Evolutionary conservation across 1,284 basidiomycete species (phyloP), one percentile per base, ranked within the genome.

Genomic region (Porphyrellus sp.): DNA sequence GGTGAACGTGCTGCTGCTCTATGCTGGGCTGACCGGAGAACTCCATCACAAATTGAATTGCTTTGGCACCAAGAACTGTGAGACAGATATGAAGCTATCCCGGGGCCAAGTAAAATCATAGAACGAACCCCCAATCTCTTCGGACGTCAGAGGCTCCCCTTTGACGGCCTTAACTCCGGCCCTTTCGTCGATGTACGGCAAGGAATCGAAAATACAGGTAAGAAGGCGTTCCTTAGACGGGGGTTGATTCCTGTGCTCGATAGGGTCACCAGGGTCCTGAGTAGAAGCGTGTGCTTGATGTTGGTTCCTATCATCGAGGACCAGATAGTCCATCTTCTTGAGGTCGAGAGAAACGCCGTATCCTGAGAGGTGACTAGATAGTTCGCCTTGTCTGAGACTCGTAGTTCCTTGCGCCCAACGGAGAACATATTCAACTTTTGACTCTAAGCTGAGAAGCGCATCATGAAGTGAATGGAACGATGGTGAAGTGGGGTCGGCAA

Each of bases 291-390:
- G 35, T 0, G 15, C 41, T 20, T 57, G 54, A 39, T 52, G 55
- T 42, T 60, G 61, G 44, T 69, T 65, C 44, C 94, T 76, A 67
- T 98, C 94, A 65, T 98, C 94, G 4, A 98, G 77, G 3, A 91
- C 93, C 15, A 98, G 81, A 66, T 99, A 99, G 68, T 99, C 96
- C 74, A 86, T 98, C 73, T 96, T 98, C 76, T 99, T 99, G 61
- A 99, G 73, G 62, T 97, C 93, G 51, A 99, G 77, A 25, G 89
- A 80, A 8, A 95, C 93, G 4, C 95, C 95, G 62, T 93, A 99
- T 7, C 96, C 95, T 8, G 89, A 83, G 5, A 98, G 73, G 56
- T 81, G 79, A 51, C 70, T 79, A 13, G 70, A 67, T 8, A 62
- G 53, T 1, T 53, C 57, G 1, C 52, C 54, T 7, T 68, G 58